Evolutionary conservation across 192 early-diverging fungal species (phyloP), one percentile per base, ranked within the genome.

Genomic region (Coemansia sp.): DNA sequence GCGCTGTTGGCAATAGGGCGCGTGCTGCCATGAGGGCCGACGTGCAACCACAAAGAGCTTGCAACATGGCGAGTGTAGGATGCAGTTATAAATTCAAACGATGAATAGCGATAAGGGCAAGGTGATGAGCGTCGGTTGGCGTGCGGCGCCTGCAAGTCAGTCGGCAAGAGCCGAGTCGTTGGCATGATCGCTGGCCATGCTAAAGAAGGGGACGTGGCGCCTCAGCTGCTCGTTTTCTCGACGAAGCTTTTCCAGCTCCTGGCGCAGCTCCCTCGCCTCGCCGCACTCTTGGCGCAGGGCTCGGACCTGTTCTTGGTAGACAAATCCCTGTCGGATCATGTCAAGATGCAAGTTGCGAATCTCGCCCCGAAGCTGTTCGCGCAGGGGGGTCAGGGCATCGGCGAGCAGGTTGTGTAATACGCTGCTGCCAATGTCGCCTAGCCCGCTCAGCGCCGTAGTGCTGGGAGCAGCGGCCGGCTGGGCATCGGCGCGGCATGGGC

Each of bases 261-360:
- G 61, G 14, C 74, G 69, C 60, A 82, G 73, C 22, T 20, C 40
- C 20, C 54, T 56, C 11, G 79, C 49, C 32, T 82, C 74, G 41
- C 45, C 45, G 40, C 74, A 73, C 57, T 73, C 79, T 14, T 60
- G 42, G 39, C 71, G 73, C 62, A 82, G 66, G 20, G 60, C 49
- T 29, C 36, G 51, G 25, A 82, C 56, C 63, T 76, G 79, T 41
- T 82, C 73, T 53, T 82, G 74, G 42, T 75, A 69, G 14, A 82
- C 67, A 64, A 76, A 76, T 36, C 69, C 60, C 15, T 76, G 74
- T 32, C 79, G 69, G 27, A 82, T 72, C 59, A 82, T 73, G 25
- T 82, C 79, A 10, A 82, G 70, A 41, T 82, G 79, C 51, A 82
- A 53, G 54, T 82, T 82, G 47, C 73, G 74, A 38, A 82, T 76